phyloP scores from a whole-genome alignment of 2,329 filamentous ascomycete genomes.

The Ceratocystis variospora region DNA sequence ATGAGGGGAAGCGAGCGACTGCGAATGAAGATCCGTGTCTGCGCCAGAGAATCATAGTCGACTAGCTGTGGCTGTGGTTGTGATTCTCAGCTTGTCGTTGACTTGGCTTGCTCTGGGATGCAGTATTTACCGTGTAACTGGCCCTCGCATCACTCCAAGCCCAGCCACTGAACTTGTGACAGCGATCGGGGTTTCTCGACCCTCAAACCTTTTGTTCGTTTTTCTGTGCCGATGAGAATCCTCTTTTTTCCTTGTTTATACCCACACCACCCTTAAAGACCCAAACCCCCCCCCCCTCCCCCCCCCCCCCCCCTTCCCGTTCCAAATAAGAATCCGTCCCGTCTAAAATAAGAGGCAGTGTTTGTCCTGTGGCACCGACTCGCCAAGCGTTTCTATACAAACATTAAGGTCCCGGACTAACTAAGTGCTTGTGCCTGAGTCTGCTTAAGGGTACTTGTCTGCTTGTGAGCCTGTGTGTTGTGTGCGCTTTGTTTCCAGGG shows the following conservation, averaged over 20 bases:
- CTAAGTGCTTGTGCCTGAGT: background rate
- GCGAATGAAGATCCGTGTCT: too few relatives aligned
- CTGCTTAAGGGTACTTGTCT: background rate
- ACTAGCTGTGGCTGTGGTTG: too few relatives aligned
- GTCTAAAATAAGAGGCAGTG: constrained; percentile 9
- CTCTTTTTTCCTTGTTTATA: background rate
- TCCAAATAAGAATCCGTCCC: background rate
- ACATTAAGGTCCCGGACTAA: background rate
- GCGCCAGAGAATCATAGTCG: too few relatives aligned
- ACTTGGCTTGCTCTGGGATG: too few relatives aligned
- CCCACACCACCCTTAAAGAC: background rate
- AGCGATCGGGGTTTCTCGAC: too few relatives aligned
- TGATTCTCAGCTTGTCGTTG: too few relatives aligned
- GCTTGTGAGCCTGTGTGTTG: background rate
- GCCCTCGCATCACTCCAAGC: too few relatives aligned
- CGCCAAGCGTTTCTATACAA: background rate
- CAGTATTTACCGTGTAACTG: too few relatives aligned
- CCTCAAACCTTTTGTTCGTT: too few relatives aligned
- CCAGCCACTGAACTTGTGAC: too few relatives aligned
- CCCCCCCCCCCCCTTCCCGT: background rate
- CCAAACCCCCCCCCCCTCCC: background rate
- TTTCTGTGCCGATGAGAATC: background rate
- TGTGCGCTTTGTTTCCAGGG: constrained; percentile 1
- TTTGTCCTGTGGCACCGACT: constrained; percentile 4
- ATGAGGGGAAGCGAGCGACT: background rate